These are phyloP conservation scores for Gleditsia sinensis DNA, from an alignment of 306 rosid species.

Conservation along the genomic window DNA sequence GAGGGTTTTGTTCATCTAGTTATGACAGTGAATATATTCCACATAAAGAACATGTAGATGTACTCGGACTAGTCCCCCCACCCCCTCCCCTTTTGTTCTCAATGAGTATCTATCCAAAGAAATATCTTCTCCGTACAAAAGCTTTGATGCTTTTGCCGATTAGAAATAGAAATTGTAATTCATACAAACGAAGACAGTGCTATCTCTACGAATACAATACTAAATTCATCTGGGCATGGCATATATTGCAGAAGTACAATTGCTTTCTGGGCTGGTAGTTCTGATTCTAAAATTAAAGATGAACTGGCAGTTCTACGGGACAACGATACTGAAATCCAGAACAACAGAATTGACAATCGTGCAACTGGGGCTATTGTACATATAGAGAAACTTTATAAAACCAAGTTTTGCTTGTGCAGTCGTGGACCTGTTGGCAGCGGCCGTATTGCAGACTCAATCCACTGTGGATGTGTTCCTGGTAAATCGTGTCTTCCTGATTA, in stretches of 20 bases:
- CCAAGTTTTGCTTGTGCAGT: too few relatives aligned
- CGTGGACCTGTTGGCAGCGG: too few relatives aligned
- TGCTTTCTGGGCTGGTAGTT: constrained; percentile 42
- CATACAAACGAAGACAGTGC: background rate
- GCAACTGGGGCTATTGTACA: constrained; percentile 21
- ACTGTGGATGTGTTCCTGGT: too few relatives aligned
- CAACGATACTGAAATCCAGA: constrained; percentile 35
- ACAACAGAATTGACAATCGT: constrained; percentile 16
- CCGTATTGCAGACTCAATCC: too few relatives aligned
- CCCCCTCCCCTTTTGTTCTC: too few relatives aligned
- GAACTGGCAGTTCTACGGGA: constrained; percentile 19
- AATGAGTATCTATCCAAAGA: background rate
- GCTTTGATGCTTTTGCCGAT: background rate
- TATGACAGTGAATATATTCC: constrained; percentile 35
- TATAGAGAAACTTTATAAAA: constrained; percentile 28
- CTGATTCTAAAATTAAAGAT: constrained; percentile 29
- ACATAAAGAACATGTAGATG: constrained; percentile 29
- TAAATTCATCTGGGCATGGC: background rate
- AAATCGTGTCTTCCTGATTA: too few relatives aligned
- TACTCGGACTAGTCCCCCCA: too few relatives aligned
- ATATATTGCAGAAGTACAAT: constrained; percentile 27
- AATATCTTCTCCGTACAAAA: background rate
- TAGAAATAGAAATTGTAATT: constrained; percentile 7
- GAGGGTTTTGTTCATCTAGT: constrained; percentile 32
- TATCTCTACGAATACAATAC: background rate